Conservation (phyloP, 2,329 filamentous ascomycete species). For the Aspergillus sp. region DNA sequence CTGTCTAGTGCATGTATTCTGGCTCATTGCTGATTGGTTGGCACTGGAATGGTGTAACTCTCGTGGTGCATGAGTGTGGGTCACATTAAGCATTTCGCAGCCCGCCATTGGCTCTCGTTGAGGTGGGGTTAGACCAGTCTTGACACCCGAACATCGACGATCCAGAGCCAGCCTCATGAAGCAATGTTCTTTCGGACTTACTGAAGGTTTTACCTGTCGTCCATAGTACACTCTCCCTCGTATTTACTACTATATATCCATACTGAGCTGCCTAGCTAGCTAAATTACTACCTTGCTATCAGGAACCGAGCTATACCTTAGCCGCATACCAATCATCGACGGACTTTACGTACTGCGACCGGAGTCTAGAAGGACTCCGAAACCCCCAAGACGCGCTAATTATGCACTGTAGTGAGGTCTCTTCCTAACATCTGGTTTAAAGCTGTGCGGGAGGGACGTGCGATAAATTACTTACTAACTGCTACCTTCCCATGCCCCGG, state of each 20-base stretch:
- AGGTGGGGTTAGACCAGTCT: not conserved
- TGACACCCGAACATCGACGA: slow-evolving; percentile 3
- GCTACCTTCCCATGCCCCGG: not conserved
- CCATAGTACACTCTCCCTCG: not conserved
- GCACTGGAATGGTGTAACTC: not conserved
- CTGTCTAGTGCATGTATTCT: not conserved
- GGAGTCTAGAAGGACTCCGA: slow-evolving; percentile 1
- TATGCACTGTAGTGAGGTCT: not conserved
- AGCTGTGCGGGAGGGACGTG: not conserved
- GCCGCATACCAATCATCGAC: no score
- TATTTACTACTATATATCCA: not conserved
- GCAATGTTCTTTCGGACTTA: not conserved
- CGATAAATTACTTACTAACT: not conserved
- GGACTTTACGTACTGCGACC: not conserved
- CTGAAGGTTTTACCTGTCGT: not conserved
- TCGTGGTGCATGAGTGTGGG: not conserved
- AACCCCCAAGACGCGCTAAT: not conserved
- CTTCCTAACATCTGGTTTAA: not conserved
- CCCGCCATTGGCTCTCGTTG: not conserved
- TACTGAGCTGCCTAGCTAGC: not conserved
- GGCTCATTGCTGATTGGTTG: not conserved
- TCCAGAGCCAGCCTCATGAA: slow-evolving; percentile 3
- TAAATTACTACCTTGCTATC: no score
- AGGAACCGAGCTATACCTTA: not conserved
- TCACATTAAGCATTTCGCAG: not conserved